Base-by-base conservation (phyloP, 208 protist species). In the Wallacemonas sp. region DNA sequence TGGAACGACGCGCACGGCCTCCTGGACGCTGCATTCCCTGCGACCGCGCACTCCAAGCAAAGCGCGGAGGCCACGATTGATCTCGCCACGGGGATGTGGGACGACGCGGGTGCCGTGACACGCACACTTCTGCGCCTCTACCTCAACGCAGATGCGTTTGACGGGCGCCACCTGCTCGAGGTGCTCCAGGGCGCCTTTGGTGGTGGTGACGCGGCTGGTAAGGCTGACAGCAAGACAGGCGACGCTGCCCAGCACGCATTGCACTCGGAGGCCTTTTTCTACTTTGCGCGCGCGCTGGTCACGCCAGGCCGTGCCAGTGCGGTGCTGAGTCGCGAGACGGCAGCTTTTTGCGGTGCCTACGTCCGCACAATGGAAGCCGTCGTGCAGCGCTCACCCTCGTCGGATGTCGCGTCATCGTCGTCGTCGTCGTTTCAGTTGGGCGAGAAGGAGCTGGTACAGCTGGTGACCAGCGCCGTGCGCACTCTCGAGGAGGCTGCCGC, bases 51-150 rank as follows among this genome's bases (percentile, higher is more conserved):
- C 19, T 0, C 49, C 29, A 0, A 33, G 9, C 8, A 9, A 21
- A 4, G n/a, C 39, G 26, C 58, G 33, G 70, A 54, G 4, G 23
- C 4, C 21, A 21, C 23, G 24, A 12, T 47, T 38, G 39, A 30
- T 17, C 49, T 70, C 52, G 54, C 68, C 48, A 27, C 67, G 19
- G 43, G 38, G 8, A 61, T 92, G 33, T 95, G 89, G 89, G 66
- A 65, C 12, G 29, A 61, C 0, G 76, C 83, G 23, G 85, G 84
- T 1, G 80, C 79, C 12, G 55, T 87, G 9, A 84, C 80, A 21
- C 89, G 85, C 12, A 88, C 89, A 1, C 46, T 95, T 29, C 63
- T 95, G 30, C 86, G 87, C 0, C 74, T 93, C 1, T 93, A 87
- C 68, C 48, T 95, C 26, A 87, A 76, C 41, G 78, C 84, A 0